Evolutionary conservation across 2,329 filamentous ascomycete species (phyloP), one percentile per base, ranked within the genome.

Genomic region (Cladobotryum mycophilum): DNA sequence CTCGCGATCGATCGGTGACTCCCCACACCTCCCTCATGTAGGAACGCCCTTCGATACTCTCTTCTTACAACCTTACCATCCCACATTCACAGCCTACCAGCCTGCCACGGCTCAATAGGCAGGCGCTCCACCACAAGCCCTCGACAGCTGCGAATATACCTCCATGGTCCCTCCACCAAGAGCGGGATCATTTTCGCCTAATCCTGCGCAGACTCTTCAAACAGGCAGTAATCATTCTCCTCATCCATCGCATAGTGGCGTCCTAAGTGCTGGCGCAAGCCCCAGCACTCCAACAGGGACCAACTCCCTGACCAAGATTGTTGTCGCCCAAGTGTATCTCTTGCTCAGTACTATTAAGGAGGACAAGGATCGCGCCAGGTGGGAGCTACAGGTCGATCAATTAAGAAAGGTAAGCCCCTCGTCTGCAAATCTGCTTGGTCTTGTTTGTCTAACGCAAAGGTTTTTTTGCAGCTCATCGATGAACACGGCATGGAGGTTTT

Each of bases 401-500:
- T 86, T 99, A 64, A 84, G 85, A 70, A 95, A 95, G 81, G 90
- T 95, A 76, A 67, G 80, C 41, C 43, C 40, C 4, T 40, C 17
- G 30, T 18, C n/a, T 30, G 41, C 35, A 22, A 37, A 22, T 43
- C 38, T 20, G 37, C 18, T 15, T 15, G 40, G 49, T 52, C 40
- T 53, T 22, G 40, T 45, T 56, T 65, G 40, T 45, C 57, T 65
- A 45, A 67, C 55, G n/a, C 40, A 33, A 14, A 30, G 43, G 41
- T 37, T 20, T 11, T 44, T 38, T 43, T 51, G 20, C 58, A 96
- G 88, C 84, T 97, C 68, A 86, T 97, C 74, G 86, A 96, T 82
- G 91, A 92, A 64, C 86, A 95, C 90, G 91, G 91, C 67, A 99
- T 99, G 92, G 95, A 99, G 79, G 90, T 96, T 67, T 96, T 91